Evolutionary conservation across 805 yeast species (phyloP).

Genomic region (Wickerhamiella shivajii): DNA sequence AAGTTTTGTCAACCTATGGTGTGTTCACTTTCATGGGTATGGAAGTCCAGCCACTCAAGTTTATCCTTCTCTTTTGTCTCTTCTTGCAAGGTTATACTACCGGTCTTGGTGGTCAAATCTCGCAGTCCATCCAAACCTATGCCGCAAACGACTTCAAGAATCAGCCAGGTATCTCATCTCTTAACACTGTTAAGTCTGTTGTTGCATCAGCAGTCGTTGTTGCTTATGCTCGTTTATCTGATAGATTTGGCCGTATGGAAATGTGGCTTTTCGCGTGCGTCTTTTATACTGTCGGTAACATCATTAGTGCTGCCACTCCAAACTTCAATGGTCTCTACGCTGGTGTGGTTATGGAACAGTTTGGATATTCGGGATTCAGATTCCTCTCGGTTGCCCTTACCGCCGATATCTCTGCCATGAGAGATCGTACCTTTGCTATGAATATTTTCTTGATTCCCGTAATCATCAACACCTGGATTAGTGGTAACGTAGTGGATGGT

Average conservation of each 20-base stretch:
- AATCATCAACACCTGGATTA: conserved; percentile 65
- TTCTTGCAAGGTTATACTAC: too few species aligned
- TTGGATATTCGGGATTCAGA: conserved; percentile 52
- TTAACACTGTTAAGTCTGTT: too few species aligned
- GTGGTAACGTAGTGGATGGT: conserved; percentile 37
- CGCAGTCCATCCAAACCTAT: too few species aligned
- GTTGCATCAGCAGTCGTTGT: conserved; percentile 56
- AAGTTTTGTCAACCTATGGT: too few species aligned
- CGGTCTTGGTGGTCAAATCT: too few species aligned
- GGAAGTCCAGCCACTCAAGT: too few species aligned
- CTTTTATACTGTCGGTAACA: conserved; percentile 48
- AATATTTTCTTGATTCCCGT: conserved; percentile 58
- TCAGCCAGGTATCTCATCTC: too few species aligned
- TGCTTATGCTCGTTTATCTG: conserved; percentile 47
- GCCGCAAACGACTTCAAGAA: too few species aligned
- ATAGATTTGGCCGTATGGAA: conserved; percentile 51
- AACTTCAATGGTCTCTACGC: conserved; percentile 46
- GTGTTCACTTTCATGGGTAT: too few species aligned
- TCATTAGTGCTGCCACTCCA: conserved; percentile 46
- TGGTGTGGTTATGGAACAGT: conserved; percentile 41
- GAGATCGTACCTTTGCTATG: conserved; percentile 54
- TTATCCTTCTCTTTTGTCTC: too few species aligned
- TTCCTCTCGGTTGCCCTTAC: conserved; percentile 41
- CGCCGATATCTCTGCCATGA: conserved; percentile 54
- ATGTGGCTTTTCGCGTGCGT: conserved; percentile 35